Conservation (phyloP, 1,284 basidiomycete species). For the Uromyces viciae-fabae region DNA sequence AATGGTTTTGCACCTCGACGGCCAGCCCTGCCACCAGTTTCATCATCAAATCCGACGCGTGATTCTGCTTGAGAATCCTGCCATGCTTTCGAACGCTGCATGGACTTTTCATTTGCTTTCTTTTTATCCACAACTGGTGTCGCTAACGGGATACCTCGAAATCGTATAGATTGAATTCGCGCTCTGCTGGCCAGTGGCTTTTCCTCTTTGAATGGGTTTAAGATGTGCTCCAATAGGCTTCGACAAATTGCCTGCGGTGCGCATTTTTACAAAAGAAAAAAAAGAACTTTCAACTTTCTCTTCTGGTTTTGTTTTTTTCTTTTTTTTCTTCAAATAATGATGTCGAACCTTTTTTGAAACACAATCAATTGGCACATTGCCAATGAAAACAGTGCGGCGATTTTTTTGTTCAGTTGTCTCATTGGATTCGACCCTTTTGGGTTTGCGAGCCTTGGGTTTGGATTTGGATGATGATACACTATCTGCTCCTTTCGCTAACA, state of each 20-base stretch:
- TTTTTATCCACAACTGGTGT: constrained; percentile 24
- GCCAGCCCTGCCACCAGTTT: constrained; percentile 19
- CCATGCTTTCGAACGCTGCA: constrained; percentile 33
- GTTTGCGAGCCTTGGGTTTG: no score
- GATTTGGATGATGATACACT: no score
- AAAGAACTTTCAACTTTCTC: not conserved
- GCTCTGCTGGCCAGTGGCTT: not conserved
- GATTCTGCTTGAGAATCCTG: constrained; percentile 3
- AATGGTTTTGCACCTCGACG: constrained; percentile 31
- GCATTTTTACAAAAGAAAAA: no score
- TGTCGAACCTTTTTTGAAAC: constrained; percentile 15
- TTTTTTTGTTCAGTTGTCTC: constrained; percentile 32
- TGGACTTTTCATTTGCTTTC: not conserved
- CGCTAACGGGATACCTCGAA: constrained; percentile 33
- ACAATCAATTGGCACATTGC: constrained; percentile 39
- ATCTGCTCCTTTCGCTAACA: no score
- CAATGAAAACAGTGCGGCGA: constrained; percentile 28
- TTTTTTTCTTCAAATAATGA: not conserved
- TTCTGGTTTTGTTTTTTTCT: not conserved
- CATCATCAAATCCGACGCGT: constrained; percentile 17
- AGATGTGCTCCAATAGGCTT: constrained; percentile 22
- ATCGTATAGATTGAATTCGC: constrained; percentile 29
- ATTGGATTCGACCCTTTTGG: no score
- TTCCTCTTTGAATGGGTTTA: constrained; percentile 21
- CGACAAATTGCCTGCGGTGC: constrained; percentile 23